Percentiles rank a stretch among this genome's conserved stretches.
Evolutionary conservation across 257 asterid genomes (phyloP).

Genomic region (Solanum lycopersicoides): DNA sequence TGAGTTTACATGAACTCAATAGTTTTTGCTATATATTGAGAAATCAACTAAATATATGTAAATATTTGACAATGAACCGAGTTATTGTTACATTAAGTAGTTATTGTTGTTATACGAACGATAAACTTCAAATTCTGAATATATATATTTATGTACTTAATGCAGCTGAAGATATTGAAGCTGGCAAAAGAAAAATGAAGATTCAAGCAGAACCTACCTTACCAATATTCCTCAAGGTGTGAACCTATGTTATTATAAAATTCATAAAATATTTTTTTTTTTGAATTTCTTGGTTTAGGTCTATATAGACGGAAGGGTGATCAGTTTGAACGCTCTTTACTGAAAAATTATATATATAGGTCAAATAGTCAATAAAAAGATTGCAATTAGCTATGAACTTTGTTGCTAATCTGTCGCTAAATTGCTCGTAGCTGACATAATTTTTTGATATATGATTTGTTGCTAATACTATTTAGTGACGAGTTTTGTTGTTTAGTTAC

Average conservation of each 20-base stretch:
- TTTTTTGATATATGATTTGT: background rate
- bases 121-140: background rate
- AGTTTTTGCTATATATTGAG: background rate
- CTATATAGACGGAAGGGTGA: background rate
- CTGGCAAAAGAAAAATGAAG: constrained; percentile 60
- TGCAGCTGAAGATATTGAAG: constrained; percentile 86
- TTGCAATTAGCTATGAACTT: background rate
- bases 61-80: background rate
- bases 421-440: background rate
- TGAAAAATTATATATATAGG: background rate
- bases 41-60: background rate
- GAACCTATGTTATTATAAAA: background rate
- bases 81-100: background rate
- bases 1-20: background rate
- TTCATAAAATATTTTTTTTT: background rate
- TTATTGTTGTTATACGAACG: background rate
- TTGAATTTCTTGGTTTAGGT: background rate
- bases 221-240: constrained; percentile 97
- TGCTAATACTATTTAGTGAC: background rate
- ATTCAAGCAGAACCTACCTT: constrained; percentile 73
- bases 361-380: background rate
- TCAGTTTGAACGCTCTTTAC: background rate
- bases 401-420: background rate
- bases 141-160: background rate
- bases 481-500: background rate